A percentile compares a stretch with the other conserved stretches of the same genome.
phyloP scores from a whole-genome alignment of 495 filamentous ascomycete species.

The Penicillium arizonense region DNA sequence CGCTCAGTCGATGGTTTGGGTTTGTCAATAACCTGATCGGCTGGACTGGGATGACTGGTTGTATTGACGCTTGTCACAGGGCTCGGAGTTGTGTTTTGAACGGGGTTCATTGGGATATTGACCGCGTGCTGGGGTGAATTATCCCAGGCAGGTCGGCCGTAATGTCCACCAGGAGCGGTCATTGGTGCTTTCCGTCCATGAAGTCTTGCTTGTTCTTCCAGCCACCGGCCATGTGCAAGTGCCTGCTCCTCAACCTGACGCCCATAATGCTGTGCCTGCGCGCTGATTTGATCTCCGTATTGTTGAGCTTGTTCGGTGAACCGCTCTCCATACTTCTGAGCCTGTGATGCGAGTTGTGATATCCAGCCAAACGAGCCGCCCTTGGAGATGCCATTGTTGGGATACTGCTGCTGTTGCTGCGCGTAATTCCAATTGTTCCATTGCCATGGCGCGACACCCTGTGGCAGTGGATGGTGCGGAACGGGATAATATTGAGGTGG shows the following conservation, averaged over 20 bases:
- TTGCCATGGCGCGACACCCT: conserved; percentile 25
- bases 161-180: not conserved
- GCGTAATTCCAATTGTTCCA: conserved; percentile 30
- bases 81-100: not conserved
- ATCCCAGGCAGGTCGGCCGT: conserved; percentile 8
- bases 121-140: not conserved
- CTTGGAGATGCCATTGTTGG: conserved; percentile 21
- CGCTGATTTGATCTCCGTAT: conserved; percentile 42
- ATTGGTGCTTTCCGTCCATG: conserved; percentile 24
- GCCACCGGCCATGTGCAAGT: conserved; percentile 39
- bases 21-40: not conserved
- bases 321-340: conserved; percentile 46
- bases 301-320: conserved; percentile 40
- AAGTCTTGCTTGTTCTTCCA: conserved; percentile 40
- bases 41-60: not conserved
- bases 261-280: conserved; percentile 41
- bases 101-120: not conserved
- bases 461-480: conserved; percentile 20
- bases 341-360: conserved; percentile 34
- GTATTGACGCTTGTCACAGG: conserved; percentile 3
- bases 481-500: conserved; percentile 28
- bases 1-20: conserved; percentile 12
- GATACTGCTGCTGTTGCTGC: conserved; percentile 26
- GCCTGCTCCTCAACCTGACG: conserved; percentile 43
- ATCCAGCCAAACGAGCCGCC: conserved; percentile 37